These are phyloP conservation scores for Solanum paucissectum DNA, from an alignment of 257 asterid genomes.

Conservation along the genomic window DNA sequence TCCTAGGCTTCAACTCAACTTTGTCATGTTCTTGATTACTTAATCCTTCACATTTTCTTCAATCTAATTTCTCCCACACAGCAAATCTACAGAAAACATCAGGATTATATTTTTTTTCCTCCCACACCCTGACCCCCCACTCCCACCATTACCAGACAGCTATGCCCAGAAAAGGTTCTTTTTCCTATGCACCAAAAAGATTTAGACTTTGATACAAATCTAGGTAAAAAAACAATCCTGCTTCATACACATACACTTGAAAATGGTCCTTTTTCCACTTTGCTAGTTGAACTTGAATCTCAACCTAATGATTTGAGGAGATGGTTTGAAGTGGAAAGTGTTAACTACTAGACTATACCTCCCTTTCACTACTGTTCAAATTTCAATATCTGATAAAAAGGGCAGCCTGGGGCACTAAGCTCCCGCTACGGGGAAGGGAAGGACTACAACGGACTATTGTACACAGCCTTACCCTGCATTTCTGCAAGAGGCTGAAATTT, in stretches of 20 bases:
- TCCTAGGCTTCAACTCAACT: neutral
- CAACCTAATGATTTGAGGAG: neutral
- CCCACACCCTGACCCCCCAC: neutral
- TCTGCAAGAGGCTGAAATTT: neutral
- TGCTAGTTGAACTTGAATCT: neutral
- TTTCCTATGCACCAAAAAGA: neutral
- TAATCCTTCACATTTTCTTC: neutral
- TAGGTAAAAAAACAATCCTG: neutral
- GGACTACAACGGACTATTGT: neutral
- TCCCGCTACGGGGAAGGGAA: neutral
- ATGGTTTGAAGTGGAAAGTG: neutral
- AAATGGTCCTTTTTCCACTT: neutral
- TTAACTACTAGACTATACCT: neutral
- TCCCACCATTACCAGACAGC: neutral
- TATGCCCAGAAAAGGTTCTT: neutral
- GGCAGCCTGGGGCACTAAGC: neutral
- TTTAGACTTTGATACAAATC: neutral
- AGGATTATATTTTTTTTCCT: neutral
- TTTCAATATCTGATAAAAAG: neutral
- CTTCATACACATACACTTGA: neutral
- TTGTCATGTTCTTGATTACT: neutral
- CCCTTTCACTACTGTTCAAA: neutral
- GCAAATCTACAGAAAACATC: neutral
- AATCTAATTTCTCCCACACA: neutral
- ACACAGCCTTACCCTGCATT: neutral